phyloP scores from a whole-genome alignment of 2,329 filamentous ascomycete genomes.

The Ceratocystis variospora region DNA sequence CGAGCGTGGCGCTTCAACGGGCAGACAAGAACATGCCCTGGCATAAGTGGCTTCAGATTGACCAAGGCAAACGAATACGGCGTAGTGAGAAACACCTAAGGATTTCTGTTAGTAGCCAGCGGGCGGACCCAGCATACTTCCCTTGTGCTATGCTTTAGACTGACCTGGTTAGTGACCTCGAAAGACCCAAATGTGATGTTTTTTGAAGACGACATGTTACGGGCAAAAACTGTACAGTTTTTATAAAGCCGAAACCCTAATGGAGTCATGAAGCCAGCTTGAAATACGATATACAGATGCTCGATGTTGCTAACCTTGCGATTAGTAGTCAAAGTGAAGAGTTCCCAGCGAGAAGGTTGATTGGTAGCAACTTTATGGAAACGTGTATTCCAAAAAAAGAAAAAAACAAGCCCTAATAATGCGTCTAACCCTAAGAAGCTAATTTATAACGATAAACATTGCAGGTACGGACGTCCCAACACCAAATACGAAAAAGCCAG shows the following conservation, averaged over 20 bases:
- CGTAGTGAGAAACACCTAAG: slow-evolving; percentile 74
- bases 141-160: slow-evolving; percentile 13
- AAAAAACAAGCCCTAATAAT: too few species aligned
- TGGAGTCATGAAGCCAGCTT: neutral
- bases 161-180: slow-evolving; percentile 59
- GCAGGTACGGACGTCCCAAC: too few species aligned
- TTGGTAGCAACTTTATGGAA: neutral
- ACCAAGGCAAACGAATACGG: slow-evolving; percentile 73
- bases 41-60: slow-evolving; percentile 87
- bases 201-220: slow-evolving; percentile 10
- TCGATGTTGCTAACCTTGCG: neutral
- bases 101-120: neutral
- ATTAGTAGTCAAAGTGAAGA: neutral
- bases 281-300: neutral
- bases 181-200: slow-evolving; percentile 61
- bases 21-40: slow-evolving; percentile 85
- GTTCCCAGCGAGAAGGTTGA: neutral
- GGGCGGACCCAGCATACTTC: neutral
- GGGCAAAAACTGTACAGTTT: neutral
- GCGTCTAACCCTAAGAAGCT: neutral
- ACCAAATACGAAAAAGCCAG: neutral
- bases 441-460: neutral
- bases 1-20: slow-evolving; percentile 54
- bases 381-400: neutral
- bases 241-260: neutral